Evolutionary conservation across 1,139 yeast species (phyloP), one percentile per base, ranked within the genome.

Genomic region (Debaryomyces nepalensis): DNA sequence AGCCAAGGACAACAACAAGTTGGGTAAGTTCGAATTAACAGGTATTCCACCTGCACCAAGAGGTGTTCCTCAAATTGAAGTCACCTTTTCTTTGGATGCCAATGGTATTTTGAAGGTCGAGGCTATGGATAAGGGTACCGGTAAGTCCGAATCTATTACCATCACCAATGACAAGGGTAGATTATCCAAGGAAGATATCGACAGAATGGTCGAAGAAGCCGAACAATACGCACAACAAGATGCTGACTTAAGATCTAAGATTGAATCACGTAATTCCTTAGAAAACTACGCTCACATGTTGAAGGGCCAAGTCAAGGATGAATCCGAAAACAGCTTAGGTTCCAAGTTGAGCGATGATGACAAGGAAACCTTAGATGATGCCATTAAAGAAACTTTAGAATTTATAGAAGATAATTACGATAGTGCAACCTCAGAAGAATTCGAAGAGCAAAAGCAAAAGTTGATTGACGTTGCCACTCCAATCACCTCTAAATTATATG

Each of bases 101-200:
- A 71, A 71, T 57, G 77, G 77, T 61, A 70, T 71, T 53, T 69
- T 71, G 54, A 71, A 70, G 59, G 77, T 71, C 50, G 74, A 68
- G 53, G 77, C 77, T 31, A 54, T 62, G 45, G 77, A 71, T 52
- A 72, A 71, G 59, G 76, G 76, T 42, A 71, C 76, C 44, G 77
- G 77, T 73, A 90, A 90, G 75, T 82, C 93, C 46, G 89, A 93
- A 71, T 84, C 95, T 51, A 88, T 93, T 63, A 88, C 96, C 51
- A 93, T 93, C 70, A 88, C 93, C 61, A 93, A 93, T 68, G 98
- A 93, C 70, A 90, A 91, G 81, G 97, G 97, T 62, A 87, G 98
- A 79, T 81, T 93, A 64, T 79, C 96, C 48, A 87, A 87, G 74
- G 96, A 88, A 50, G 96, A 88, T 48, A 88, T 88, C 58, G 96